Evolutionary conservation across 73 alveolate genomes (phyloP).

Genomic region (Paramecium pentaurelia): DNA sequence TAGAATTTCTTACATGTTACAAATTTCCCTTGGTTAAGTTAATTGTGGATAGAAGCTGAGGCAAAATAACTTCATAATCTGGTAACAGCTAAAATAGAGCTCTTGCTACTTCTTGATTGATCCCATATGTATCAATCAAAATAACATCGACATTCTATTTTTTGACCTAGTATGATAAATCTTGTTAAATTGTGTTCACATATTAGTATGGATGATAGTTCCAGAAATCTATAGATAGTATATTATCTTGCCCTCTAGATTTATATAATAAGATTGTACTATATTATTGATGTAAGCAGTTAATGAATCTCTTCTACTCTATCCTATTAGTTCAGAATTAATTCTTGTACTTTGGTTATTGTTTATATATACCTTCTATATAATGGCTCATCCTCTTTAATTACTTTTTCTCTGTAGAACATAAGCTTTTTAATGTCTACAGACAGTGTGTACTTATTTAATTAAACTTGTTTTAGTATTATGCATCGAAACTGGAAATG

Average conservation of each 20-base stretch:
- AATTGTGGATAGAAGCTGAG: background rate
- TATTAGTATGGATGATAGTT: no score
- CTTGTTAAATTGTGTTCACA: background rate
- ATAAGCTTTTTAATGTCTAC: background rate
- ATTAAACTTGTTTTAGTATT: background rate
- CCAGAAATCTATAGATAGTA: background rate
- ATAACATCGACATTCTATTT: background rate
- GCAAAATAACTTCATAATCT: background rate
- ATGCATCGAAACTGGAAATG: background rate
- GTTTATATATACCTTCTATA: background rate
- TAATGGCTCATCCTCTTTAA: background rate
- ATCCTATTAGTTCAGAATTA: background rate
- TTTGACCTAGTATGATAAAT: background rate
- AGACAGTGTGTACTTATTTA: background rate
- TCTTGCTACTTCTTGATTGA: background rate
- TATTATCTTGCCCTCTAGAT: background rate
- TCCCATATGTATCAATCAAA: constrained; percentile 13
- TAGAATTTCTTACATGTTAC: background rate
- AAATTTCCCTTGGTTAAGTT: background rate
- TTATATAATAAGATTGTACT: background rate
- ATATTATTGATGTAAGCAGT: background rate
- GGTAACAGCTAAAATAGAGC: background rate
- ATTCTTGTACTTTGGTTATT: background rate
- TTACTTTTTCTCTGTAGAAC: background rate
- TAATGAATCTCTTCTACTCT: background rate